Percentiles rank a stretch among this genome's conserved stretches.
phyloP scores from a whole-genome alignment of 176 grass and related monocot genomes.

The Eragrostis curvula region DNA sequence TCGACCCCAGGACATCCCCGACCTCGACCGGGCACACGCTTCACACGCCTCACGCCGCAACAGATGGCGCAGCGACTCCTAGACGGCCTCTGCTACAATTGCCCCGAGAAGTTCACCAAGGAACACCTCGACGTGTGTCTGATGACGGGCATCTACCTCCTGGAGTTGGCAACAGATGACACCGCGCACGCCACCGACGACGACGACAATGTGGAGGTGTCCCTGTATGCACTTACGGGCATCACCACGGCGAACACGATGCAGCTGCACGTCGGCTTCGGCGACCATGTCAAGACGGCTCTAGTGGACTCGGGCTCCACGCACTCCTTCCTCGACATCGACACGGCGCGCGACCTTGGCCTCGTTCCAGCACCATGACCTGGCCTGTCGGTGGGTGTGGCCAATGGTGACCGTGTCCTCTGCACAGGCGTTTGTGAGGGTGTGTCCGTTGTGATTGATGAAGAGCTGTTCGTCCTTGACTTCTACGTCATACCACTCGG shows the following conservation, averaged over 20 bases:
- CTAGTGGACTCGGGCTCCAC: not conserved
- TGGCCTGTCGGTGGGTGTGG: not conserved
- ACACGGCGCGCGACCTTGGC: not conserved
- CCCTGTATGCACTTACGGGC: not conserved
- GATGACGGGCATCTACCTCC: too few species aligned
- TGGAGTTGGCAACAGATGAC: not conserved
- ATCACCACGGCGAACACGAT: not conserved
- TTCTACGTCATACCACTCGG: too few species aligned
- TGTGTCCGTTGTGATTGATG: too few species aligned
- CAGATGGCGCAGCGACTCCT: too few species aligned
- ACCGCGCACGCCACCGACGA: not conserved
- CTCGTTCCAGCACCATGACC: fast-evolving
- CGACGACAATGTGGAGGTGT: not conserved
- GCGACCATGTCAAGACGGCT: too few species aligned
- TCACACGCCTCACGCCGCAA: too few species aligned
- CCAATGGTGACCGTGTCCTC: not conserved
- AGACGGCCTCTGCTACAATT: too few species aligned
- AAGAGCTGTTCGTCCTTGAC: too few species aligned
- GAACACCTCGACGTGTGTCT: not conserved
- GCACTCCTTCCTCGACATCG: not conserved
- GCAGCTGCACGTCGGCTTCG: not conserved
- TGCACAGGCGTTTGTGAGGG: too few species aligned
- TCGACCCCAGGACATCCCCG: too few species aligned
- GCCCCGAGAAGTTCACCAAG: not conserved
- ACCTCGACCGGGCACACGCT: too few species aligned